phyloP scores from a whole-genome alignment of 2,329 filamentous ascomycete species.

The Penicillium nordicum region DNA sequence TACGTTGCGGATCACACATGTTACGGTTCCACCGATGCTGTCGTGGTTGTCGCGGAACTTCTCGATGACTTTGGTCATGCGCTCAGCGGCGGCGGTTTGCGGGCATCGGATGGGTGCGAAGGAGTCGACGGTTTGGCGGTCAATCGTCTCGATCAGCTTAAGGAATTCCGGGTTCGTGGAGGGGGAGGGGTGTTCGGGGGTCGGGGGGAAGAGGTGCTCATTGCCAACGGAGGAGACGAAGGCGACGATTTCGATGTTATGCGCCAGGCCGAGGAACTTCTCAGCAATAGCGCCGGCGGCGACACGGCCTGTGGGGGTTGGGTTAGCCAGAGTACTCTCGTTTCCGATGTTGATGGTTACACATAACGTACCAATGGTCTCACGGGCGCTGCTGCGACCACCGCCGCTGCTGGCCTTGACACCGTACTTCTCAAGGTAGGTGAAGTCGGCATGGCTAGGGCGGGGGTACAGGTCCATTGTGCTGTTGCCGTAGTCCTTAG shows the following conservation, averaged over 20 bases:
- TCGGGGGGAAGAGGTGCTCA: conserved; percentile 72
- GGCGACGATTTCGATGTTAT: conserved; percentile 86
- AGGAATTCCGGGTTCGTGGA: conserved; percentile 78
- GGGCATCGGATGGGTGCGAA: conserved; percentile 88
- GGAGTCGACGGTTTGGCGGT: conserved; percentile 72
- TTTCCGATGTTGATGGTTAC: background rate
- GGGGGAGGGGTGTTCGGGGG: conserved; percentile 62
- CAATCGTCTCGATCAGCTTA: conserved; percentile 66
- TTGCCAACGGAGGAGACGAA: conserved; percentile 83
- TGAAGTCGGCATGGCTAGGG: conserved; percentile 93
- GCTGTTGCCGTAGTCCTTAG: conserved; percentile 82
- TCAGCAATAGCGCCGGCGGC: conserved; percentile 90
- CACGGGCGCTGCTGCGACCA: conserved; percentile 84
- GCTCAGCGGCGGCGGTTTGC: conserved; percentile 57
- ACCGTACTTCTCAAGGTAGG: conserved; percentile 95
- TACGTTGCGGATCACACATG: conserved; percentile 83
- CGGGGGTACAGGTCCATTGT: conserved; percentile 92
- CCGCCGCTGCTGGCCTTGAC: conserved; percentile 88
- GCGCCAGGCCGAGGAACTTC: conserved; percentile 77
- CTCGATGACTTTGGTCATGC: conserved; percentile 77
- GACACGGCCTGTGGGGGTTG: conserved; percentile 59
- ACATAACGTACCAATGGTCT: conserved; percentile 70
- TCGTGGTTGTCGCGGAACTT: conserved; percentile 74
- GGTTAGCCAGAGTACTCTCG: background rate
- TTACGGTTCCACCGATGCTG: conserved; percentile 92